Conservation (phyloP, 2,329 filamentous ascomycete genomes). For the Fusarium hostae region DNA sequence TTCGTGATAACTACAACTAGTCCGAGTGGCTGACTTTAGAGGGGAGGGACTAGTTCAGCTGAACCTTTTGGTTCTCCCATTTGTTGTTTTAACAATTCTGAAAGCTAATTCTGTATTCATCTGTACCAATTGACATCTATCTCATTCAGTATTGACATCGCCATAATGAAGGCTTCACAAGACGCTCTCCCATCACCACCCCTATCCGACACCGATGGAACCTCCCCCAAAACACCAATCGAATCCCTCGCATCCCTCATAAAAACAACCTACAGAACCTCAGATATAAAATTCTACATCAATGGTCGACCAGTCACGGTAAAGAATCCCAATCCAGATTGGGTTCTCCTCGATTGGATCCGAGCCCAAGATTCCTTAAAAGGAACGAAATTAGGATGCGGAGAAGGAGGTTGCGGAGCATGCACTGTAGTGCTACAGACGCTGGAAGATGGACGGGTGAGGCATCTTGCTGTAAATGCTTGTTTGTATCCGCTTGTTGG, state of each 20-base stretch:
- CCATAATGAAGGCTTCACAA: background rate
- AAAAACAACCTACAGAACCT: background rate
- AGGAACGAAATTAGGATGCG: background rate
- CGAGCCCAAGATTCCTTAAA: background rate
- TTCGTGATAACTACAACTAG: conserved; percentile 5
- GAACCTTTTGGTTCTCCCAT: background rate
- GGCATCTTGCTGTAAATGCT: background rate
- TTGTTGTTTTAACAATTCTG: fast-evolving
- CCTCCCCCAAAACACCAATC: fast-evolving
- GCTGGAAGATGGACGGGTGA: fast-evolving
- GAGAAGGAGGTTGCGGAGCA: background rate
- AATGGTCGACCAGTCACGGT: background rate
- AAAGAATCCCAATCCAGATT: background rate
- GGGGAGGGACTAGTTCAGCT: background rate
- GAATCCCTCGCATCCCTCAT: background rate
- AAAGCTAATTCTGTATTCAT: background rate
- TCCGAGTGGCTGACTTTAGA: background rate
- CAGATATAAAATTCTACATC: background rate
- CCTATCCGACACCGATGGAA: background rate
- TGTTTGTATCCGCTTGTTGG: conserved; percentile 4
- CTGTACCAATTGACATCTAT: background rate
- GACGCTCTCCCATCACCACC: background rate
- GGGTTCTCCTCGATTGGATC: conserved; percentile 1
- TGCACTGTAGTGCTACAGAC: conserved; percentile 2
- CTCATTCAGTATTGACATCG: background rate